phyloP scores from a whole-genome alignment of 192 early-diverging fungal species.

The Funneliformis mosseae region DNA sequence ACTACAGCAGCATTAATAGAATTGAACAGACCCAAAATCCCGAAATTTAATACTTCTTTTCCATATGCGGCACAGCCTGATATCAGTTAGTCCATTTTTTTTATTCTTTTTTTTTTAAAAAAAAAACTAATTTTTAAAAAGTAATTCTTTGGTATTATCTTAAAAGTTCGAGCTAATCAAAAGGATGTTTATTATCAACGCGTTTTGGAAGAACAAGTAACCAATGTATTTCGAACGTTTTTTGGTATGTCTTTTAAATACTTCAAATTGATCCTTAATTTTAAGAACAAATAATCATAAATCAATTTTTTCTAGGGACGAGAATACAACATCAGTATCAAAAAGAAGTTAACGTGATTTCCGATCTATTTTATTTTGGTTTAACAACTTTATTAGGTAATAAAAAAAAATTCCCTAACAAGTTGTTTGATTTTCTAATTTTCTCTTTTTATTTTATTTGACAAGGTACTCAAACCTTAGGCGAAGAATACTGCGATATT shows the following conservation, averaged over 20 bases:
- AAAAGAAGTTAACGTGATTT: constrained; percentile 58
- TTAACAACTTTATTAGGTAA: constrained; percentile 72
- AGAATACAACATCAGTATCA: constrained; percentile 65
- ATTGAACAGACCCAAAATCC: no score
- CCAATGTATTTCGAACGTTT: constrained; percentile 61
- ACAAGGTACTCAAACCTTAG: constrained; percentile 80
- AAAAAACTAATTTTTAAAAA: no score
- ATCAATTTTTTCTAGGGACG: constrained; percentile 44
- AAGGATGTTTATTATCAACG: constrained; percentile 87
- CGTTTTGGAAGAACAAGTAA: constrained; percentile 63
- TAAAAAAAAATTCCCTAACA: constrained; percentile 13
- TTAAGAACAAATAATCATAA: no score
- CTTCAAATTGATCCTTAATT: constrained; percentile 10
- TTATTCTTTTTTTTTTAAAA: no score
- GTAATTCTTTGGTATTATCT: background rate
- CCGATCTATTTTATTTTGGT: constrained; percentile 72
- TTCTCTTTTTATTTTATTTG: constrained; percentile 5
- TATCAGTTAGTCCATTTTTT: constrained; percentile 55
- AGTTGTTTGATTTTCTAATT: background rate
- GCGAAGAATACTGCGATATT: constrained; percentile 96
- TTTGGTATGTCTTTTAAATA: constrained; percentile 51
- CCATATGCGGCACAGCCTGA: constrained; percentile 80
- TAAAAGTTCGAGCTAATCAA: constrained; percentile 84
- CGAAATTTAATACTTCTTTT: constrained; percentile 48
- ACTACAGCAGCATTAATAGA: background rate